Evolutionary conservation across 179 eudicot species (phyloP).

Genomic region (Beta lomatogona): DNA sequence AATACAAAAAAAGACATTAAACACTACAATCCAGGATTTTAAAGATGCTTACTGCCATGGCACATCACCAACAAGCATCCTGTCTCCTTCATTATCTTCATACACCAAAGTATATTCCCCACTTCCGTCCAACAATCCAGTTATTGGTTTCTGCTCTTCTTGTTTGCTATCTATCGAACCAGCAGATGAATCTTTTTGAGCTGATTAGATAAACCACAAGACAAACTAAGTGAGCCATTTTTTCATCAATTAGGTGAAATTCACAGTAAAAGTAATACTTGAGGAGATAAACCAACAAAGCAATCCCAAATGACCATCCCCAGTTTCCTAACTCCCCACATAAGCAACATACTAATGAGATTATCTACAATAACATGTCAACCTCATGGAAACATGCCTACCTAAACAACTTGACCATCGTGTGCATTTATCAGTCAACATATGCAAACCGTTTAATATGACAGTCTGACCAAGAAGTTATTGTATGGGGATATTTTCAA

Average conservation of each 20-base stretch:
- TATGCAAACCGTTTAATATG: neutral
- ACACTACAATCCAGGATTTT: slow-evolving; percentile 16
- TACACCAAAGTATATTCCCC: slow-evolving; percentile 97
- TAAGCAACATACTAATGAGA: neutral
- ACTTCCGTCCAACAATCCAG: slow-evolving; percentile 69
- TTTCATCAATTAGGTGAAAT: neutral
- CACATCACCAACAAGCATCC: slow-evolving; percentile 98
- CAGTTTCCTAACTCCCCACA: slow-evolving; percentile 10
- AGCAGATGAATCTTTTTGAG: slow-evolving; percentile 61
- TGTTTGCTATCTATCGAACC: slow-evolving; percentile 42
- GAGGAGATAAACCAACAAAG: neutral
- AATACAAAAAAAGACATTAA: neutral
- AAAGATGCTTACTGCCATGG: slow-evolving; percentile 95
- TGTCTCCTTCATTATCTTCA: slow-evolving; percentile 97
- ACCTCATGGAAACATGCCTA: slow-evolving; percentile 22
- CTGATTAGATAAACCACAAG: slow-evolving; percentile 39
- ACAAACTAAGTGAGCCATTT: slow-evolving; percentile 16
- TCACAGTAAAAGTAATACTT: neutral
- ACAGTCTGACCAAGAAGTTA: neutral
- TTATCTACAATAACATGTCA: slow-evolving; percentile 15
- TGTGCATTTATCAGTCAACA: slow-evolving; percentile 8
- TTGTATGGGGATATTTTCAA: neutral
- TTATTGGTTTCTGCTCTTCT: slow-evolving; percentile 52
- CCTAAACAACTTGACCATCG: slow-evolving; percentile 25
- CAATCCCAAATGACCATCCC: slow-evolving; percentile 13